phyloP scores from a whole-genome alignment of 768 basidiomycete species.

The Lanmaoa pseudosensibilis region DNA sequence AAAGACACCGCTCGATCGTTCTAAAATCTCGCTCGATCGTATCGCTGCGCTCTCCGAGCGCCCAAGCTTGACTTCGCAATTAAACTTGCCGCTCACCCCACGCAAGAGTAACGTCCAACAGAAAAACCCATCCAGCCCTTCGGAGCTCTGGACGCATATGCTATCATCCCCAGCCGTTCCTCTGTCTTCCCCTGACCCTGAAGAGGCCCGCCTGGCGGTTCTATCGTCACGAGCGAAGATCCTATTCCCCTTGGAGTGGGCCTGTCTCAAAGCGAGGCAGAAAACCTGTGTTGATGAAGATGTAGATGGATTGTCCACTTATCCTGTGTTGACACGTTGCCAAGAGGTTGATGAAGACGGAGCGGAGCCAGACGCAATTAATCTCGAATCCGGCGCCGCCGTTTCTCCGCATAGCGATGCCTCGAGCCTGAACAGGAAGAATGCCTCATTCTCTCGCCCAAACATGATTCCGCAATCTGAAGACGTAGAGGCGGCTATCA shows the following conservation, averaged over 20 bases:
- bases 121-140: slow-evolving; percentile 8
- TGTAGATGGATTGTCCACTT: slow-evolving; percentile 8
- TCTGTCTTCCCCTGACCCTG: slow-evolving; percentile 19
- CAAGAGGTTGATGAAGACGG: slow-evolving; percentile 12
- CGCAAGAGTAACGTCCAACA: slow-evolving; percentile 20
- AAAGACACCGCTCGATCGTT: slow-evolving; percentile 22
- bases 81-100: slow-evolving; percentile 27
- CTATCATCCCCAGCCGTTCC: slow-evolving; percentile 28
- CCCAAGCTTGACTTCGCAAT: slow-evolving; percentile 17
- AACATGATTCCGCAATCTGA: slow-evolving; percentile 22
- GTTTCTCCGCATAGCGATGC: slow-evolving; percentile 6
- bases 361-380: slow-evolving; percentile 17
- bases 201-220: slow-evolving; percentile 26
- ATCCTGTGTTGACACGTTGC: slow-evolving; percentile 6
- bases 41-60: slow-evolving; percentile 34
- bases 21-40: slow-evolving; percentile 31
- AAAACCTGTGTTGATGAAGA: slow-evolving; percentile 28
- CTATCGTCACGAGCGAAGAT: slow-evolving; percentile 38
- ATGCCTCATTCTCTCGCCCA: not conserved
- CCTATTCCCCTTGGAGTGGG: slow-evolving; percentile 69
- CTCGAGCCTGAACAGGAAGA: slow-evolving; percentile 1
- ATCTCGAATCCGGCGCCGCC: slow-evolving; percentile 12
- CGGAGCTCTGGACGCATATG: slow-evolving; percentile 33
- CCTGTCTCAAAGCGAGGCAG: slow-evolving; percentile 53
- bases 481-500: slow-evolving; percentile 39